Percentiles rank a stretch among this genome's conserved stretches.
Conservation (phyloP, 129 eudicot genomes). For the Pulicaria dysenterica region DNA sequence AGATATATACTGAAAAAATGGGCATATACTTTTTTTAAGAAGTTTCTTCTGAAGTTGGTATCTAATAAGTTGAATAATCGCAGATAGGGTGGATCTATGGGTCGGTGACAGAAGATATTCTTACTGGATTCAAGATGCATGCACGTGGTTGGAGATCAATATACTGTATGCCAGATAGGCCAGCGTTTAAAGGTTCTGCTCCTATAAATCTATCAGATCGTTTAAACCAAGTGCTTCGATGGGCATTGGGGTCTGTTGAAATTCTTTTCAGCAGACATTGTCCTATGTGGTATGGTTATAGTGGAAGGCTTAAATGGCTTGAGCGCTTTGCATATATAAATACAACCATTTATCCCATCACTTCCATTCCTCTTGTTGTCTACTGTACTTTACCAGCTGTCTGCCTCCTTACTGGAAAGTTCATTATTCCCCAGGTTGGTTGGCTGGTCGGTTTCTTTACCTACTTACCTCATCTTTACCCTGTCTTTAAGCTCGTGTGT, state of each 20-base stretch:
- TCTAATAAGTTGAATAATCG: constrained; percentile 7
- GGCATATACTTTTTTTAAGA: neutral
- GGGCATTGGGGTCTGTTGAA: constrained; percentile 53
- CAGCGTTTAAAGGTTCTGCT: constrained; percentile 53
- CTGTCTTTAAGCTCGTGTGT: neutral
- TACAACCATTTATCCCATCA: constrained; percentile 48
- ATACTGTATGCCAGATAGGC: constrained; percentile 43
- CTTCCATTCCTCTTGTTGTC: constrained; percentile 40
- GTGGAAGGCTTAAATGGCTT: constrained; percentile 49
- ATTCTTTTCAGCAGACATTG: constrained; percentile 51
- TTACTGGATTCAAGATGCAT: constrained; percentile 49
- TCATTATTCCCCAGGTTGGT: constrained; percentile 46
- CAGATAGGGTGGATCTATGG: constrained; percentile 55
- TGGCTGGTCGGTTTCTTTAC: too few species aligned
- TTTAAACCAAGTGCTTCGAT: constrained; percentile 47
- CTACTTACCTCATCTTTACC: neutral
- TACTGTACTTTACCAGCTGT: constrained; percentile 50
- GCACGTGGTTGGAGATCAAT: constrained; percentile 55
- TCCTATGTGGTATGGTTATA: constrained; percentile 50
- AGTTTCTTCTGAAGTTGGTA: neutral
- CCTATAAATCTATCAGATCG: constrained; percentile 51
- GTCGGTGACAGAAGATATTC: constrained; percentile 54
- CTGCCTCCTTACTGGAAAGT: constrained; percentile 48
- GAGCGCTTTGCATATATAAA: constrained; percentile 49
- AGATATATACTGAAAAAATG: too few species aligned